Evolutionary conservation across 257 asterid genomes (phyloP).

Genomic region (Solanum habrochaites): DNA sequence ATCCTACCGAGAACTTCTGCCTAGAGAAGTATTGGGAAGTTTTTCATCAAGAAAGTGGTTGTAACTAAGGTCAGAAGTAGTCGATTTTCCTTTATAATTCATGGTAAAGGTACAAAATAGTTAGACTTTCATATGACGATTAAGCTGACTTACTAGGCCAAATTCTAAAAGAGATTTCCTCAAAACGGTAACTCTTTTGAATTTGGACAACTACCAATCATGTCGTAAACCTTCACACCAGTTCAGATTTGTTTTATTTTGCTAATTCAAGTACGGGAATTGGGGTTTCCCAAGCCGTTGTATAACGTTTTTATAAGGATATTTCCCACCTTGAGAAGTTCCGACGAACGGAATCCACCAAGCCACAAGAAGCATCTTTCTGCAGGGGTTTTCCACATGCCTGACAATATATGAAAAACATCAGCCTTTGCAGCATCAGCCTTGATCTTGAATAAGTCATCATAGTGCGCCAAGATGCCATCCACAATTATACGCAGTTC

Average conservation of each 20-base stretch:
- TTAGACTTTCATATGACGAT: neutral
- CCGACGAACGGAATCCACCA: conserved; percentile 95
- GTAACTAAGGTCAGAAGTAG: neutral
- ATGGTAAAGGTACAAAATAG: neutral
- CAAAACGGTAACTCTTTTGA: neutral
- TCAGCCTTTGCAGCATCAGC: conserved; percentile 93
- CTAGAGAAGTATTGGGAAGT: neutral
- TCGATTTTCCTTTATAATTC: neutral
- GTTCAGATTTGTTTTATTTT: neutral
- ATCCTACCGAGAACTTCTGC: neutral
- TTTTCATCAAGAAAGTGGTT: neutral
- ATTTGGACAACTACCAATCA: neutral
- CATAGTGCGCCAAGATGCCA: conserved; percentile 76
- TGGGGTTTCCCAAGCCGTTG: neutral
- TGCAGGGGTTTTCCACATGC: conserved; percentile 98
- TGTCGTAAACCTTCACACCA: neutral
- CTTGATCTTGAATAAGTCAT: conserved; percentile 80
- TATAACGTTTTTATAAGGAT: neutral
- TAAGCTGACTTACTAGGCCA: neutral
- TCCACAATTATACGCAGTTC: conserved; percentile 92
- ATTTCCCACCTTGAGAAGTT: conserved; percentile 63
- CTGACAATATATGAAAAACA: conserved; percentile 88
- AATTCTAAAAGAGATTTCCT: neutral
- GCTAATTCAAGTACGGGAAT: neutral
- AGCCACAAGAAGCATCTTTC: conserved; percentile 97